Evolutionary conservation across 2,329 filamentous ascomycete genomes (phyloP).

Genomic region (Xylaria digitata): DNA sequence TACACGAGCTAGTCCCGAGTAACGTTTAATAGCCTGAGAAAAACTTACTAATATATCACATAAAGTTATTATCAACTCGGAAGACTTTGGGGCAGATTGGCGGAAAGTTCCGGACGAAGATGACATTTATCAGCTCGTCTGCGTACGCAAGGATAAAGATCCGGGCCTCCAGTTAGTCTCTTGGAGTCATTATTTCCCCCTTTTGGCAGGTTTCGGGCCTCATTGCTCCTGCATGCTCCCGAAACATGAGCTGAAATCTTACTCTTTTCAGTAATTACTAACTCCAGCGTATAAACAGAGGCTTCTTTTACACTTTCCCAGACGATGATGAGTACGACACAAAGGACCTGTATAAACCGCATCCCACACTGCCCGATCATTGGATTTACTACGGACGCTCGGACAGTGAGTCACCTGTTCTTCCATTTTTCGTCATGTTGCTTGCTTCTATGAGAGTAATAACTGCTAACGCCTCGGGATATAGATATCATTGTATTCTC

Average conservation of each 20-base stretch:
- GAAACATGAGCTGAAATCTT: no score
- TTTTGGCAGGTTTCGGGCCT: no score
- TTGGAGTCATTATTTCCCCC: no score
- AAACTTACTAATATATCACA: slow-evolving; percentile 6
- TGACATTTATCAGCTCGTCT: slow-evolving; percentile 54
- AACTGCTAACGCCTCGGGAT: slow-evolving; percentile 3
- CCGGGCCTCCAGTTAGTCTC: slow-evolving; percentile 51
- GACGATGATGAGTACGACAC: slow-evolving; percentile 55
- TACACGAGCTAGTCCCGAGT: background rate
- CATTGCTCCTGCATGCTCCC: no score
- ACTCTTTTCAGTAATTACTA: no score
- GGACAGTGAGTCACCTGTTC: slow-evolving; percentile 49
- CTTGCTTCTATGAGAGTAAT: background rate
- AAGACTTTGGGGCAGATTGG: slow-evolving; percentile 58
- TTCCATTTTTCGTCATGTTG: background rate
- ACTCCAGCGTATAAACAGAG: no score
- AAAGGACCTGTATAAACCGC: slow-evolving; percentile 57
- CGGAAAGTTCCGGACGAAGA: slow-evolving; percentile 49
- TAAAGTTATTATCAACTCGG: slow-evolving; percentile 53
- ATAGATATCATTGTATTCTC: slow-evolving; percentile 60
- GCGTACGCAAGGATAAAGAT: slow-evolving; percentile 53
- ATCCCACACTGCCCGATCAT: slow-evolving; percentile 53
- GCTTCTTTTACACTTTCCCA: slow-evolving; percentile 48
- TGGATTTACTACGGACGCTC: slow-evolving; percentile 54
- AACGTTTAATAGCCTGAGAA: background rate